Base-by-base conservation (phyloP, 345 rosid genomes). In the Triadica sebifera region DNA sequence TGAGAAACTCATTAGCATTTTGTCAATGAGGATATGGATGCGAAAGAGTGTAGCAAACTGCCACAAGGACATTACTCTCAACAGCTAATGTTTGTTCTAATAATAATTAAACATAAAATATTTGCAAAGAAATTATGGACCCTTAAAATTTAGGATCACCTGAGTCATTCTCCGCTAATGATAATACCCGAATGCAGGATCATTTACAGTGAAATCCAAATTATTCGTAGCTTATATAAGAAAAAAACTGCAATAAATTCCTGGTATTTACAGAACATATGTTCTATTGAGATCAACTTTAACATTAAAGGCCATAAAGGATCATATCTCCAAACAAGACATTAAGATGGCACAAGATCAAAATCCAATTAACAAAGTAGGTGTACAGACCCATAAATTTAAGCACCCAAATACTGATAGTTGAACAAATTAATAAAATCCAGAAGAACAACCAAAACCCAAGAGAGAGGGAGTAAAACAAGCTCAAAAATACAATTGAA, bases 401-500 rank as follows among this genome's bases (percentile, higher is more conserved):
- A 51, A 51, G 15, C 13, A 15, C 41, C 17, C 43, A 24, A 71
- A 74, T 68, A 24, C 34, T 53, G n/a, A n/a, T n/a, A n/a, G n/a
- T n/a, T n/a, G n/a, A n/a, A n/a, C n/a, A n/a, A n/a, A 7, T 8
- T 16, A 63, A 63, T 12, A 39, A 8, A 67, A 64, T 10, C 38
- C 52, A 1, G 38, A 41, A 49, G 22, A 43, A 1, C 12, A 41
- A 29, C n/a, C 11, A 37, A 43, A 52, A 22, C 24, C 45, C 29
- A 65, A 60, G 17, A n/a, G 8, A 60, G 19, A 29, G 65, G 13
- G 4, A 5, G 45, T 8, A 22, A 62, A 46, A 60, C 12, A 68
- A 75, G 68, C 15, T 61, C n/a, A 68, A 0, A 16, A 71, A 74
- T 68, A 24, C 34, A 59, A 38, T 45, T 41, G 46, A 56, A 61